phyloP scores from a whole-genome alignment of 2,329 filamentous ascomycete species.

The Aphanocladium album region DNA sequence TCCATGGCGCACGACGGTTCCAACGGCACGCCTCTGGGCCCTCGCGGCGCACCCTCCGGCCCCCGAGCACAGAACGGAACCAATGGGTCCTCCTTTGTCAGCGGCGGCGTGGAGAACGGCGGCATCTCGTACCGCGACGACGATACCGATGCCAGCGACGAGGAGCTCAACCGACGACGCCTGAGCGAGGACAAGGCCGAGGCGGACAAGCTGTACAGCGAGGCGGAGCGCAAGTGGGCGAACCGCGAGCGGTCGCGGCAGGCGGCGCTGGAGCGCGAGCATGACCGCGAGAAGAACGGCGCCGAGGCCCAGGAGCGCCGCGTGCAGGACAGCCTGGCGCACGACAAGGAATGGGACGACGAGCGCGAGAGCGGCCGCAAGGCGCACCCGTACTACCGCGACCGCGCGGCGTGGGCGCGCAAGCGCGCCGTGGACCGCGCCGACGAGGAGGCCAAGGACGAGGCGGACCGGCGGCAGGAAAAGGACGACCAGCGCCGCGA shows the following conservation, averaged over 20 bases:
- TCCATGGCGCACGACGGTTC: slow-evolving; percentile 68
- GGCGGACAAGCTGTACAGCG: slow-evolving; percentile 72
- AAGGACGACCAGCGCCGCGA: slow-evolving; percentile 67
- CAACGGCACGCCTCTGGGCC: slow-evolving; percentile 38
- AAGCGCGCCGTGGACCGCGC: slow-evolving; percentile 70
- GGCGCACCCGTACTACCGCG: slow-evolving; percentile 76
- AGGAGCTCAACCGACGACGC: slow-evolving; percentile 72
- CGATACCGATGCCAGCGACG: slow-evolving; percentile 81
- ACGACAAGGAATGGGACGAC: slow-evolving; percentile 75
- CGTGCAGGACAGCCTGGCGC: slow-evolving; percentile 63
- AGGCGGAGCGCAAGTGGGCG: slow-evolving; percentile 84
- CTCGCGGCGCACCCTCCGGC: slow-evolving; percentile 58
- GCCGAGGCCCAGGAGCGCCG: slow-evolving; percentile 59
- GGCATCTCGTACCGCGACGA: slow-evolving; percentile 69
- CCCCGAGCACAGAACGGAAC: slow-evolving; percentile 61
- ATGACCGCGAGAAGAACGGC: slow-evolving; percentile 73
- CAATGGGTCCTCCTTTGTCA: slow-evolving; percentile 63
- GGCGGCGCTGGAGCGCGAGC: slow-evolving; percentile 80
- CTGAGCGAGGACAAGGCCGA: slow-evolving; percentile 68
- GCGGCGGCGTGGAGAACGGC: slow-evolving; percentile 42
- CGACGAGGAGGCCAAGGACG: slow-evolving; percentile 72
- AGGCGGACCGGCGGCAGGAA: slow-evolving; percentile 75
- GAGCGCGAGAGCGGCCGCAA: slow-evolving; percentile 73
- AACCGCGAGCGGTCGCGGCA: slow-evolving; percentile 82
- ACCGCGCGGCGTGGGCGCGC: slow-evolving; percentile 78